Conservation (phyloP, 2,329 filamentous ascomycete genomes). For the Ceratocystiopsis minuta region DNA sequence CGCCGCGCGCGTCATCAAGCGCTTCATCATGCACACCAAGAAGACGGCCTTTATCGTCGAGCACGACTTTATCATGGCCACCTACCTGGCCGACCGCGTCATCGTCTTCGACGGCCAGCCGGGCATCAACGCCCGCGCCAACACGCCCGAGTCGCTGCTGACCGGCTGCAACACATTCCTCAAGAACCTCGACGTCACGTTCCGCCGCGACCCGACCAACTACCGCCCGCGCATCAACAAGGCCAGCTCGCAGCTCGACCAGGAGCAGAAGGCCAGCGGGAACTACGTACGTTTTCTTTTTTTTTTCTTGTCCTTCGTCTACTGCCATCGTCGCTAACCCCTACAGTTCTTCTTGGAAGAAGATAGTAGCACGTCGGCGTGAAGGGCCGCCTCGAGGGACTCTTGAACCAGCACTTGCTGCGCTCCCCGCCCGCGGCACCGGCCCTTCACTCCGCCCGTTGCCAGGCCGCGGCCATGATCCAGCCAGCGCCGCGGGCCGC, state of each 20-base stretch:
- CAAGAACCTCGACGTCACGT: conserved; percentile 92
- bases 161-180: conserved; percentile 94
- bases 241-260: conserved; percentile 82
- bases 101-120: conserved; percentile 97
- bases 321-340: conserved; percentile 1
- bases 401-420: too few species aligned
- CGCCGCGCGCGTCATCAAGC: conserved; percentile 92
- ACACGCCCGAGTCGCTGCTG: conserved; percentile 76
- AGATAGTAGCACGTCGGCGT: conserved; percentile 32
- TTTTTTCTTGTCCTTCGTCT: not conserved
- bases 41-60: conserved; percentile 98
- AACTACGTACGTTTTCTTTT: conserved; percentile 55
- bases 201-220: conserved; percentile 92
- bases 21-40: conserved; percentile 99
- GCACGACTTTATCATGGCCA: conserved; percentile 92
- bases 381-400: conserved; percentile 39
- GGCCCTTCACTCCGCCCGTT: too few species aligned
- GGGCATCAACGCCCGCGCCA: conserved; percentile 73
- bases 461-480: too few species aligned
- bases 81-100: conserved; percentile 64
- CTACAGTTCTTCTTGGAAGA: conserved; percentile 88
- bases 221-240: conserved; percentile 99
- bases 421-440: too few species aligned
- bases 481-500: not conserved
- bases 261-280: conserved; percentile 85